A percentile compares a stretch with the other conserved stretches of the same genome.
phyloP scores from a whole-genome alignment of 768 basidiomycete species.

The Amanita fuliginea region DNA sequence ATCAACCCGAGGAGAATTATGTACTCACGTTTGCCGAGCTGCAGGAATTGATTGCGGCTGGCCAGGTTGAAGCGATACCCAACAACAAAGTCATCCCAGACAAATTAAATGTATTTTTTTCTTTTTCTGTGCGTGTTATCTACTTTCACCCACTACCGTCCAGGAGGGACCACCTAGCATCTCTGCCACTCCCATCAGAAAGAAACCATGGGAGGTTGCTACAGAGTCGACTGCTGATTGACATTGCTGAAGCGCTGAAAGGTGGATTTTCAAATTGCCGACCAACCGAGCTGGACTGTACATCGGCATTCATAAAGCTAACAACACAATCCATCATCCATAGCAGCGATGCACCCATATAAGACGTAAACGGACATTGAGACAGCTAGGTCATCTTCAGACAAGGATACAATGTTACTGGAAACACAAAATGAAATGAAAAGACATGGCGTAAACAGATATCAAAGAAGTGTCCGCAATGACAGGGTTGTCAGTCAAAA shows the following conservation, averaged over 20 bases:
- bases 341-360: neutral
- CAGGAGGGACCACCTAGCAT: slow-evolving; percentile 48
- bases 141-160: neutral
- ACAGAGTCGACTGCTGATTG: neutral
- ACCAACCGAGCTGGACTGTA: neutral
- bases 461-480: neutral
- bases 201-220: slow-evolving; percentile 60
- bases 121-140: slow-evolving; percentile 4
- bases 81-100: slow-evolving; percentile 68
- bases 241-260: too few species aligned
- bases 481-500: neutral
- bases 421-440: neutral
- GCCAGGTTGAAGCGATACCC: slow-evolving; percentile 62
- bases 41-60: slow-evolving; percentile 59
- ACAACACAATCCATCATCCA: neutral
- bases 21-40: slow-evolving; percentile 57
- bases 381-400: neutral
- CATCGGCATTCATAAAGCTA: neutral
- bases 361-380: neutral
- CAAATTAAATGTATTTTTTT: slow-evolving; percentile 44
- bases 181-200: slow-evolving; percentile 37
- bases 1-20: slow-evolving; percentile 19
- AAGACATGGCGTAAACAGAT: neutral
- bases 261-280: neutral
- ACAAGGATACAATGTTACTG: neutral